A percentile compares a stretch with the other conserved stretches of the same genome.
These are phyloP conservation scores for Leptodermis oblonga DNA, from an alignment of 257 asterid species.

Conservation along the genomic window DNA sequence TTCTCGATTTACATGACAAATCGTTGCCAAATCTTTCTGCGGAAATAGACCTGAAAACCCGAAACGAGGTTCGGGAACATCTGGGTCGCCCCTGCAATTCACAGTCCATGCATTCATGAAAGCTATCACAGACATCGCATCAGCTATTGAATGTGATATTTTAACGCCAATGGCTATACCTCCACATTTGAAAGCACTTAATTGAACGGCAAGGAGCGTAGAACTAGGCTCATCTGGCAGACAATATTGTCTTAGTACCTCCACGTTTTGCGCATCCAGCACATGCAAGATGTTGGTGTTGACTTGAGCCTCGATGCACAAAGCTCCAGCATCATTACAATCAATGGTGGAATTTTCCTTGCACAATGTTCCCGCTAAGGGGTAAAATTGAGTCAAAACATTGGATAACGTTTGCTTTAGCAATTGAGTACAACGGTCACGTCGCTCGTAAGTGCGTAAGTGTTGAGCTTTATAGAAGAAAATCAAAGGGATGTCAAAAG, in stretches of 20 bases:
- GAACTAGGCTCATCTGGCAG: neutral
- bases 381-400: constrained; percentile 27
- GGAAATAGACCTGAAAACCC: constrained; percentile 24
- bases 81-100: constrained; percentile 4
- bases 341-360: constrained; percentile 16
- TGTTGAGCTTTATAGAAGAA: constrained; percentile 27
- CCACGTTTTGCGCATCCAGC: neutral
- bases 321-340: constrained; percentile 39
- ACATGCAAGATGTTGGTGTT: constrained; percentile 8
- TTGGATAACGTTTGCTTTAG: constrained; percentile 33
- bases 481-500: constrained; percentile 27
- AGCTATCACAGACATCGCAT: constrained; percentile 25
- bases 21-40: constrained; percentile 14
- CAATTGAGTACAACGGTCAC: constrained; percentile 7
- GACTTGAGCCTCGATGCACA: constrained; percentile 28
- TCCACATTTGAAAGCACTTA: constrained; percentile 33
- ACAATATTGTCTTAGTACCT: neutral
- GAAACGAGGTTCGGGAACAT: constrained; percentile 4
- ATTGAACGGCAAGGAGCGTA: constrained; percentile 25
- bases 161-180: constrained; percentile 30
- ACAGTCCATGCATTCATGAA: constrained; percentile 39
- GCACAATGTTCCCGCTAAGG: constrained; percentile 31
- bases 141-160: constrained; percentile 32
- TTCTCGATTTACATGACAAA: constrained; percentile 11
- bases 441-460: neutral